Conservation (phyloP, 2,329 filamentous ascomycete species). For the Periconia macrospinosa region DNA sequence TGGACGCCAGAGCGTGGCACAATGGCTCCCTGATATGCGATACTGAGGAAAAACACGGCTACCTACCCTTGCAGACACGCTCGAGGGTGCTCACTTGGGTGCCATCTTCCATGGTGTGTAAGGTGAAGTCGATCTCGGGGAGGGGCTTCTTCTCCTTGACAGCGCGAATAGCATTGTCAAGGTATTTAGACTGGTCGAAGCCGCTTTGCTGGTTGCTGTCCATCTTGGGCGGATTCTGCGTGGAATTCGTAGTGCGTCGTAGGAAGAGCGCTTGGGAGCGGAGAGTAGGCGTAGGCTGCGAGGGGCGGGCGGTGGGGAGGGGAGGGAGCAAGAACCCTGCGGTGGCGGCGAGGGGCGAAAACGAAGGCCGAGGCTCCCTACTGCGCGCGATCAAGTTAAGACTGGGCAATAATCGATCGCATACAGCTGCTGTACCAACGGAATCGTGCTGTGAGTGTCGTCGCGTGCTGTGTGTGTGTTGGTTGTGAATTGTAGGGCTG, state of each 20-base stretch:
- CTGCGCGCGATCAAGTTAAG: slow-evolving; percentile 14
- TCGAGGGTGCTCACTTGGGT: slow-evolving; percentile 93
- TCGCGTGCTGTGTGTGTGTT: slow-evolving; percentile 34
- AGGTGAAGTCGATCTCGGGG: slow-evolving; percentile 97
- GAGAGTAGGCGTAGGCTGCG: slow-evolving; percentile 19
- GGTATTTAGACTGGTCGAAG: slow-evolving; percentile 47
- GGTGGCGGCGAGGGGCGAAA: slow-evolving; percentile 33
- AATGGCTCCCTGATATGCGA: background rate
- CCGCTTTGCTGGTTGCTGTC: slow-evolving; percentile 34
- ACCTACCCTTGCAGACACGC: slow-evolving; percentile 93
- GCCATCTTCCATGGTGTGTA: slow-evolving; percentile 98
- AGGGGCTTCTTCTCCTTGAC: slow-evolving; percentile 93
- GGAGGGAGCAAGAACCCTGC: slow-evolving; percentile 29
- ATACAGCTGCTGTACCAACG: slow-evolving; percentile 3
- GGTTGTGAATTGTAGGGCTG: slow-evolving; percentile 21
- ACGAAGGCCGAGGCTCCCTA: slow-evolving; percentile 32
- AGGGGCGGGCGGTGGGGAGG: slow-evolving; percentile 33
- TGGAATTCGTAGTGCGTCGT: slow-evolving; percentile 19
- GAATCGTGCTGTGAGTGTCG: slow-evolving; percentile 16
- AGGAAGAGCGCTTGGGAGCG: slow-evolving; percentile 18
- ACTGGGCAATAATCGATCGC: slow-evolving; percentile 18
- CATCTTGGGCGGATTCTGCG: slow-evolving; percentile 34
- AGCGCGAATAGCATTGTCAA: slow-evolving; percentile 89
- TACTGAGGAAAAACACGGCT: background rate
- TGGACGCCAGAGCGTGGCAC: background rate